Evolutionary conservation across 805 yeast species (phyloP).

Genomic region (Dipodascus geniculatus): DNA sequence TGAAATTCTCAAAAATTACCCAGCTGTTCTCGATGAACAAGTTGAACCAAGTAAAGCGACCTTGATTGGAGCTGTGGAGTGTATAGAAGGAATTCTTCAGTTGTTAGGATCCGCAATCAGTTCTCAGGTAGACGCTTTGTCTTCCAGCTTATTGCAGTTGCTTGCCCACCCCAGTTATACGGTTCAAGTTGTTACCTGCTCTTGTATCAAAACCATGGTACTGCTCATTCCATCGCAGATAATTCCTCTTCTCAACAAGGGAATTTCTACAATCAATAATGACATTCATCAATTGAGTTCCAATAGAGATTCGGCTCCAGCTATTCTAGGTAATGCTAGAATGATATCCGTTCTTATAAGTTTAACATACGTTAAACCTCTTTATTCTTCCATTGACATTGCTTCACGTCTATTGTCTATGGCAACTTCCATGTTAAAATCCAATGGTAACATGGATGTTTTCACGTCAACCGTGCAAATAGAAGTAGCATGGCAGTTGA

Average conservation of each 20-base stretch:
- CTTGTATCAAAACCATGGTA: slow-evolving; percentile 9
- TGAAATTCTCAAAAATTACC: slow-evolving; percentile 16
- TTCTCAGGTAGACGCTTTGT: slow-evolving; percentile 10
- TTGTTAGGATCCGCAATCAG: slow-evolving; percentile 22
- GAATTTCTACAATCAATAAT: slow-evolving; percentile 14
- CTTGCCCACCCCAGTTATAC: slow-evolving; percentile 11
- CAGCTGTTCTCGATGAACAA: slow-evolving; percentile 15
- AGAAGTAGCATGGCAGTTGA: slow-evolving; percentile 48
- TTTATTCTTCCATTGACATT: slow-evolving; percentile 34
- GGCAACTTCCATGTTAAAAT: slow-evolving; percentile 33
- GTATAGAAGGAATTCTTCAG: slow-evolving; percentile 15
- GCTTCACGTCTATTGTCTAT: slow-evolving; percentile 34
- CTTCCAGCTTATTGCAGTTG: slow-evolving; percentile 7
- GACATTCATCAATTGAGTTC: slow-evolving; percentile 14
- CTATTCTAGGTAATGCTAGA: slow-evolving; percentile 20
- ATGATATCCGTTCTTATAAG: slow-evolving; percentile 20
- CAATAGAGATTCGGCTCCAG: slow-evolving; percentile 10
- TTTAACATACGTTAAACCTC: slow-evolving; percentile 17
- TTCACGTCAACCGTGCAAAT: slow-evolving; percentile 26
- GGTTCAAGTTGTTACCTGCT: slow-evolving; percentile 11
- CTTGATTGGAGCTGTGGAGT: slow-evolving; percentile 14
- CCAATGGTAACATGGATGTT: slow-evolving; percentile 18
- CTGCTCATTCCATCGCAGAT: slow-evolving; percentile 17
- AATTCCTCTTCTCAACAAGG: slow-evolving; percentile 12
- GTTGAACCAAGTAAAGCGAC: slow-evolving; percentile 15